These are phyloP conservation scores for Postia placenta DNA, from an alignment of 768 basidiomycete species.

Conservation along the genomic window DNA sequence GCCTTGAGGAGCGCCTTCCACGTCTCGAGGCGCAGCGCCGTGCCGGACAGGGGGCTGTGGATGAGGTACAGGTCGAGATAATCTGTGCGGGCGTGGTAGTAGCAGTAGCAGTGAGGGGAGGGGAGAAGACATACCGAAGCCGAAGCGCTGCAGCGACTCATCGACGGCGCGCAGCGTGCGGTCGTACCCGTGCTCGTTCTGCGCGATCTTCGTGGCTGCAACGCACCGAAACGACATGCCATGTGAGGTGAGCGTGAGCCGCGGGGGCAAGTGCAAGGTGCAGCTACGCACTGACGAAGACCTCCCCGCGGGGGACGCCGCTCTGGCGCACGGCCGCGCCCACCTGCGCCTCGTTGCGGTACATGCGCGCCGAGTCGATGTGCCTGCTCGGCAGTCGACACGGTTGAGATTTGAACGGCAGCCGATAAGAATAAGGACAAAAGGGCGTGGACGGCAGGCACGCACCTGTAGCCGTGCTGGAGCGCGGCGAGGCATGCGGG, in stretches of 20 bases:
- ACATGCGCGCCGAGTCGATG: slow-evolving; percentile 44
- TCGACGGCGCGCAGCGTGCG: slow-evolving; percentile 55
- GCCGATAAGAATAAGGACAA: not conserved
- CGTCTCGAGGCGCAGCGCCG: slow-evolving; percentile 30
- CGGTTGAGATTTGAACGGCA: not conserved
- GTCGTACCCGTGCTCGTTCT: slow-evolving; percentile 62
- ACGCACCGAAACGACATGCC: not conserved
- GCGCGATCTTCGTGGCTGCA: slow-evolving; percentile 62
- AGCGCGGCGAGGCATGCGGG: slow-evolving; percentile 54
- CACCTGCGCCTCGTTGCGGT: slow-evolving; percentile 73
- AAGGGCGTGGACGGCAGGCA: too few relatives aligned
- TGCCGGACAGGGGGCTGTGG: slow-evolving; percentile 36
- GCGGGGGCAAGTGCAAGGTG: not conserved
- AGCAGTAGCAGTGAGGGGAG: not conserved
- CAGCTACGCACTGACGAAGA: slow-evolving; percentile 50
- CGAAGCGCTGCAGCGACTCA: slow-evolving; percentile 49
- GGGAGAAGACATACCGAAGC: slow-evolving; percentile 36
- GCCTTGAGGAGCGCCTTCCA: slow-evolving; percentile 35
- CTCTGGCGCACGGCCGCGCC: slow-evolving; percentile 69
- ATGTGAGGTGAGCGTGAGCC: not conserved
- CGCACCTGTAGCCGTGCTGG: slow-evolving; percentile 53
- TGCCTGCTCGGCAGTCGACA: slow-evolving; percentile 33
- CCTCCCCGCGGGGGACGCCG: slow-evolving; percentile 65
- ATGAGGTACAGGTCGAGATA: slow-evolving; percentile 46
- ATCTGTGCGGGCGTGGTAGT: slow-evolving; percentile 17